Evolutionary conservation across 2,329 filamentous ascomycete genomes (phyloP), one percentile per base, ranked within the genome.

Genomic region (Cladosporium halotolerans): DNA sequence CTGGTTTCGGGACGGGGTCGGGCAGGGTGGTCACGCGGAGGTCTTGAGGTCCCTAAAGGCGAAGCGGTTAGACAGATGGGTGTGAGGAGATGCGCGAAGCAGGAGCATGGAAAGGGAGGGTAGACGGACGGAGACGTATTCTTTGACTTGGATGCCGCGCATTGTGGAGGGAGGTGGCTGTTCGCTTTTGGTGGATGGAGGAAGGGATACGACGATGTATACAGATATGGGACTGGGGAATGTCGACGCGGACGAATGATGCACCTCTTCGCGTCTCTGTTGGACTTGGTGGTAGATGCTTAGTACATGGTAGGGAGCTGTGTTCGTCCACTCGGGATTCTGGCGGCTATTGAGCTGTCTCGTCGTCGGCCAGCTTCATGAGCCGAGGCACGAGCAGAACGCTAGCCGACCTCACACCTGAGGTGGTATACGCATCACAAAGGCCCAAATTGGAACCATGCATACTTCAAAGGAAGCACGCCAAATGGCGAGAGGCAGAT

Each of bases 21-120:
- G 89, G 83, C 11, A 96, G 79, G 18, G 82, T 78, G 14, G 82
- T 79, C 60, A 95, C 86, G 57, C 76, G 79, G 69, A 97, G 88
- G 66, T 93, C 88, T 57, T 84, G 76, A 2, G 91, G 89, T 33
- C 84, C 84, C 87, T 93, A 57, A 14, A 4, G 14, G 19, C 18
- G 9, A 5, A 28, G 4, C 4, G 23, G 23, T 42, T 42, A 42
- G 9, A 36, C 32, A 9, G 11, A 13, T 23, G 19, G 46, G 14
- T 18, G n/a, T 36, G 43, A 50, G 31, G 32, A 19, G 32, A 39
- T 5, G n/a, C 38, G 34, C 45, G 32, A 44, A 43, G 36, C 18
- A 16, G 31, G 36, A 8, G 38, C 23, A 9, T 5, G 23, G 7
- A 7, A 7, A 28, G 23, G 23, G 56, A 60, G 23, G 4, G 23